These are phyloP conservation scores for Vinca major DNA, from an alignment of 305 asterid species.

Conservation along the genomic window DNA sequence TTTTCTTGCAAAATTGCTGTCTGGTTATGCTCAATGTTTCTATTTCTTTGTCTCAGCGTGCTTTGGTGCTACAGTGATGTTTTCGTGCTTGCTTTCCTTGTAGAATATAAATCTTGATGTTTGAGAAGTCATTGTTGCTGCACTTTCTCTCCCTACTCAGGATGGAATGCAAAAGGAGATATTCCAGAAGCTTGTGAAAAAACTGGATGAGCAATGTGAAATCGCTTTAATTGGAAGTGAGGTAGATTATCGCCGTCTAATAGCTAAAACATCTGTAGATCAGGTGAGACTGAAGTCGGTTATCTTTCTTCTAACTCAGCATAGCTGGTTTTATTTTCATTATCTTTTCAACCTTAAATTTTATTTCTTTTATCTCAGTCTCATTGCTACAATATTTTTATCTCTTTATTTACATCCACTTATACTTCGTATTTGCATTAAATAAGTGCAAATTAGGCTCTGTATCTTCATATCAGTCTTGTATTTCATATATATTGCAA, in stretches of 20 bases:
- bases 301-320: neutral
- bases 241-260: constrained; percentile 82
- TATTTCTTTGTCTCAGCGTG: neutral
- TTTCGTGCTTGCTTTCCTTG: neutral
- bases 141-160: constrained; percentile 28
- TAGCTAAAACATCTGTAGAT: constrained; percentile 56
- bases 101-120: neutral
- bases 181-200: constrained; percentile 55
- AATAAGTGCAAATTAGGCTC: neutral
- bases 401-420: neutral
- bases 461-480: neutral
- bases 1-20: neutral
- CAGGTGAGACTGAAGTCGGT: constrained; percentile 46
- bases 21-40: neutral
- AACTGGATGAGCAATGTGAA: constrained; percentile 68
- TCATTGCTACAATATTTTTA: neutral
- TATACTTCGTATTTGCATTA: neutral
- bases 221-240: constrained; percentile 75
- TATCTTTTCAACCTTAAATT: neutral
- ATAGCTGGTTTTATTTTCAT: neutral
- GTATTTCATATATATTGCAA: neutral
- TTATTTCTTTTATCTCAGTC: neutral
- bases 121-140: constrained; percentile 5
- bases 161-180: constrained; percentile 98
- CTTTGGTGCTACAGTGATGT: neutral